Evolutionary conservation across 1,139 yeast species (phyloP).

Genomic region (Suhomyces bribrorum): DNA sequence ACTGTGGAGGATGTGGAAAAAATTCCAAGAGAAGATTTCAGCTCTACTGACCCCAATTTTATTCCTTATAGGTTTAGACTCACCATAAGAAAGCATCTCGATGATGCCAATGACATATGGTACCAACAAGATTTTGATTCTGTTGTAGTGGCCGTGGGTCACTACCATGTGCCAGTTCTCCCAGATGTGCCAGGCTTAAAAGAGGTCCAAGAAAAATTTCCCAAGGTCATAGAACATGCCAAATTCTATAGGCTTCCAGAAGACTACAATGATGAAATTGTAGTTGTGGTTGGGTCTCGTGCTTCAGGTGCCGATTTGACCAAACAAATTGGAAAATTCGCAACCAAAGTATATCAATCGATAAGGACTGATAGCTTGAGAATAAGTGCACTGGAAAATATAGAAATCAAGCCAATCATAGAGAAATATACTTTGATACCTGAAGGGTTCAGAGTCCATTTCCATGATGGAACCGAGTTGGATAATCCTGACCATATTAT

Average conservation of each 20-base stretch:
- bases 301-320: constrained; percentile 48
- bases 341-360: constrained; percentile 31
- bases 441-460: constrained; percentile 25
- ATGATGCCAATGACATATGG: constrained; percentile 30
- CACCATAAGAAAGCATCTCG: constrained; percentile 30
- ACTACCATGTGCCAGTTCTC: constrained; percentile 51
- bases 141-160: constrained; percentile 56
- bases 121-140: constrained; percentile 47
- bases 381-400: constrained; percentile 18
- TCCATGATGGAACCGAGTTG: constrained; percentile 30
- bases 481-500: constrained; percentile 36
- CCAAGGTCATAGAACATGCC: constrained; percentile 39
- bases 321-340: constrained; percentile 26
- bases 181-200: constrained; percentile 47
- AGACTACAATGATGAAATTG: constrained; percentile 30
- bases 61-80: constrained; percentile 30
- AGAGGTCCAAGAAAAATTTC: constrained; percentile 29
- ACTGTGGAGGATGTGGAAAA: constrained; percentile 42
- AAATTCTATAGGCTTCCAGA: constrained; percentile 37
- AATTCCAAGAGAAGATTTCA: constrained; percentile 16
- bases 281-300: constrained; percentile 45
- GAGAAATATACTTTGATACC: constrained; percentile 19
- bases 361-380: constrained; percentile 21
- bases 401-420: constrained; percentile 28
- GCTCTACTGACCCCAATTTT: constrained; percentile 7